phyloP scores from a whole-genome alignment of 2,329 filamentous ascomycete genomes.

The Tolypocladium nubicola region DNA sequence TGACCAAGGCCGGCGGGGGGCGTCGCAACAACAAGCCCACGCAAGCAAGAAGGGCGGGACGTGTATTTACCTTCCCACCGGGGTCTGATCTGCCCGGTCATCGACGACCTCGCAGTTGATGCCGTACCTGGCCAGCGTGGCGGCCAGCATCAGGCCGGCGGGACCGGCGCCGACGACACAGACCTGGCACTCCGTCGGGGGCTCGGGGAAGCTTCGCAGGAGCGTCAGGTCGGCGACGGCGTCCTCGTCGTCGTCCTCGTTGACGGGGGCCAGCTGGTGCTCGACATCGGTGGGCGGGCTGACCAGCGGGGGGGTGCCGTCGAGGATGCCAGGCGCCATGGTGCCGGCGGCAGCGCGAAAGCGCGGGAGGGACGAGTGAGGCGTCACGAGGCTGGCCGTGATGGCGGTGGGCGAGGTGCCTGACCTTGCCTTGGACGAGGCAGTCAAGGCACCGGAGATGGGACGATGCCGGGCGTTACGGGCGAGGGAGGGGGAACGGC shows the following conservation, averaged over 20 bases:
- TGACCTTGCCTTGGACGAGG: neutral
- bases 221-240: slow-evolving; percentile 35
- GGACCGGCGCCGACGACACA: slow-evolving; percentile 46
- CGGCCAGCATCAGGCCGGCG: slow-evolving; percentile 44
- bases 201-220: slow-evolving; percentile 36
- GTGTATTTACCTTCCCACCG: slow-evolving; percentile 41
- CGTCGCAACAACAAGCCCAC: neutral
- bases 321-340: slow-evolving; percentile 11
- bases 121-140: slow-evolving; percentile 51
- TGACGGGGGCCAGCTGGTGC: slow-evolving; percentile 9
- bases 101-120: slow-evolving; percentile 57
- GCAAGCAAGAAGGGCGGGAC: neutral
- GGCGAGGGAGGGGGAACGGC: neutral
- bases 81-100: slow-evolving; percentile 56
- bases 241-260: slow-evolving; percentile 18
- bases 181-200: slow-evolving; percentile 34
- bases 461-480: neutral
- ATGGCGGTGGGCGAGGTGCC: neutral
- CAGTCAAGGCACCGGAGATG: neutral
- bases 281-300: slow-evolving; percentile 5
- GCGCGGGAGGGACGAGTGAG: neutral
- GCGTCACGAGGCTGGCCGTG: neutral
- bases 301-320: slow-evolving; percentile 3
- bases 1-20: neutral
- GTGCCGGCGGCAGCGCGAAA: neutral